Evolutionary conservation across 768 basidiomycete genomes (phyloP).

Genomic region (Phlegmacium glaucopus): DNA sequence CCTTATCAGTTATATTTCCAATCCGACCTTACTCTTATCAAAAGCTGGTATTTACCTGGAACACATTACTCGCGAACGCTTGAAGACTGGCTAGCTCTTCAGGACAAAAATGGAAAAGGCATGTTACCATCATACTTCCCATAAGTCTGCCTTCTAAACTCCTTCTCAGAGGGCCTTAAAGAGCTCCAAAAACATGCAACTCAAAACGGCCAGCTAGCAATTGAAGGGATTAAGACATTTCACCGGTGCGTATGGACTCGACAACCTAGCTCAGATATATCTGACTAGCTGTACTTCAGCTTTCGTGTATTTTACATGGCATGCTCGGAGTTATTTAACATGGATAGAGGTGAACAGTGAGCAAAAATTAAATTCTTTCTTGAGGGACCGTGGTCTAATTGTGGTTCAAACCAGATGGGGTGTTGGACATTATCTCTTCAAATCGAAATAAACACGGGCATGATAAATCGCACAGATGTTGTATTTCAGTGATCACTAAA

Average conservation of each 20-base stretch:
- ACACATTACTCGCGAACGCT: conserved; percentile 60
- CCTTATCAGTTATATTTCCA: conserved; percentile 56
- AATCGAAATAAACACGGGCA: conserved; percentile 19
- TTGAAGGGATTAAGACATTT: conserved; percentile 59
- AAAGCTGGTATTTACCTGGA: conserved; percentile 62
- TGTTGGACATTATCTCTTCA: conserved; percentile 55
- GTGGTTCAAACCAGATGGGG: conserved; percentile 41
- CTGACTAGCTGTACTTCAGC: conserved; percentile 22
- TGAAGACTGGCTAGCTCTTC: conserved; percentile 61
- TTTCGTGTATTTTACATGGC: conserved; percentile 74
- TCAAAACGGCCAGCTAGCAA: conserved; percentile 38
- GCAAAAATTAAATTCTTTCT: conserved; percentile 22
- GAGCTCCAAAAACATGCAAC: conserved; percentile 47
- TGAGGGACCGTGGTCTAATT: not conserved
- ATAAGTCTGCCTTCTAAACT: not conserved
- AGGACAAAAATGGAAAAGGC: conserved; percentile 50
- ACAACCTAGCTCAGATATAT: not conserved
- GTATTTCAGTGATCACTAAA: too few relatives aligned
- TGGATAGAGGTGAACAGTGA: conserved; percentile 60
- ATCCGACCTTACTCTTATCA: conserved; percentile 51
- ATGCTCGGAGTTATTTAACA: conserved; percentile 64
- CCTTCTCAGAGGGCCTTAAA: conserved; percentile 35
- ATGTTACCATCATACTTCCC: not conserved
- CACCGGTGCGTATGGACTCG: conserved; percentile 35
- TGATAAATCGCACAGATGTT: too few relatives aligned